phyloP scores from a whole-genome alignment of 371 early-diverging fungal genomes.

The Fennellomyces sp. region DNA sequence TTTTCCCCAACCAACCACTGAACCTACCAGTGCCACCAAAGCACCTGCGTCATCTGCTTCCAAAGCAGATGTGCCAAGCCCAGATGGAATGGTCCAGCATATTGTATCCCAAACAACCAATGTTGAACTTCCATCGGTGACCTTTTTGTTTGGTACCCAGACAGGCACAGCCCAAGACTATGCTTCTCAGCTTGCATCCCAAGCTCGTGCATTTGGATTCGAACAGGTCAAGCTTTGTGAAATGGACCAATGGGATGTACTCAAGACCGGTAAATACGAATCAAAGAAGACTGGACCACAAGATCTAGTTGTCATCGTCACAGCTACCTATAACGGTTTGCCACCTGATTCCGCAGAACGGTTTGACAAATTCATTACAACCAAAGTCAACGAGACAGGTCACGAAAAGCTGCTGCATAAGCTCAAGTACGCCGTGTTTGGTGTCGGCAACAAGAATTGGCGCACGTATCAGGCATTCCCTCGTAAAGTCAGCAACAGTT shows the following conservation, averaged over 20 bases:
- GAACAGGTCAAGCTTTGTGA: constrained; percentile 24
- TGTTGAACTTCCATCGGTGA: constrained; percentile 38
- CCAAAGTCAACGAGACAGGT: constrained; percentile 20
- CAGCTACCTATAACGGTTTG: constrained; percentile 59
- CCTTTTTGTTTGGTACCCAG: constrained; percentile 58
- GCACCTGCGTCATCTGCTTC: too few relatives aligned
- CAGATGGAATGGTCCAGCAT: background rate
- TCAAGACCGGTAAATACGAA: constrained; percentile 33
- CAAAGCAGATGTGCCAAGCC: background rate
- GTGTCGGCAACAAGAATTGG: constrained; percentile 64
- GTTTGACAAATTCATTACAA: constrained; percentile 52
- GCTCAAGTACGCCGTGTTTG: constrained; percentile 54
- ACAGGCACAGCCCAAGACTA: constrained; percentile 64
- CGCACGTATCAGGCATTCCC: constrained; percentile 63
- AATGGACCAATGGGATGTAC: constrained; percentile 54
- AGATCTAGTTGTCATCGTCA: constrained; percentile 51
- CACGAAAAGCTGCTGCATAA: constrained; percentile 32
- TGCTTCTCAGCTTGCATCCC: constrained; percentile 42
- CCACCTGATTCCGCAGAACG: constrained; percentile 63
- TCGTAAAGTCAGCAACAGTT: constrained; percentile 29
- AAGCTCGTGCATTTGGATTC: constrained; percentile 53
- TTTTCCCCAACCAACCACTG: constrained; percentile 38
- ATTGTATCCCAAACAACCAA: background rate
- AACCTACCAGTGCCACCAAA: background rate
- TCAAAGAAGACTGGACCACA: constrained; percentile 13